Conservation (phyloP, 495 filamentous ascomycete genomes). For the Hyaloscypha finlandica region DNA sequence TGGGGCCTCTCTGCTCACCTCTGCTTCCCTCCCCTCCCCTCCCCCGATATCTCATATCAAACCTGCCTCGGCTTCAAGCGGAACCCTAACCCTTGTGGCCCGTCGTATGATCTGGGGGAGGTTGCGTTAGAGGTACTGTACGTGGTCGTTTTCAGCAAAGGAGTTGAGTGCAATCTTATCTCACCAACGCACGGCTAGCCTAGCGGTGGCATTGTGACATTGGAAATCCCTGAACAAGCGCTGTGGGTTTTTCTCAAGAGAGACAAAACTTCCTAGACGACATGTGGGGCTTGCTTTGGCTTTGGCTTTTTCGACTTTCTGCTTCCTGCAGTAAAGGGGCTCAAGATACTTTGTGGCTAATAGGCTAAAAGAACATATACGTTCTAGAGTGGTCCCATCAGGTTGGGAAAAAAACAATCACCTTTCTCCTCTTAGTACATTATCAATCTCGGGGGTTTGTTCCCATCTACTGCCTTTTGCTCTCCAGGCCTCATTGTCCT, state of each 20-base stretch:
- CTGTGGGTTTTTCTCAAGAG: background rate
- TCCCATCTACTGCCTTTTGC: too few species aligned
- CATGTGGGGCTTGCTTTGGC: background rate
- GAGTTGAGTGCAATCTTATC: background rate
- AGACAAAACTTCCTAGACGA: background rate
- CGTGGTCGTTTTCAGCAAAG: background rate
- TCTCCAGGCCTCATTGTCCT: too few species aligned
- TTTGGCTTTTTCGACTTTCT: background rate
- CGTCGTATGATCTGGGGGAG: background rate
- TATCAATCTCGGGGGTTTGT: too few species aligned
- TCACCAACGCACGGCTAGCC: background rate
- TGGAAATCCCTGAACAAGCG: background rate
- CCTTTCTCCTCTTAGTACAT: too few species aligned
- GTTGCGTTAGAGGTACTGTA: background rate
- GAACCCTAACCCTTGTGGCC: background rate
- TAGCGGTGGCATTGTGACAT: background rate
- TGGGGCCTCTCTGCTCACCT: background rate
- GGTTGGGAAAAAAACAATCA: too few species aligned
- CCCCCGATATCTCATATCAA: background rate
- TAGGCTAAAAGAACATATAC: too few species aligned
- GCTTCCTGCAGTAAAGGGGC: background rate
- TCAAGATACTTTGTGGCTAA: background rate
- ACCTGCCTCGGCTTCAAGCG: background rate
- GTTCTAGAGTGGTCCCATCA: too few species aligned
- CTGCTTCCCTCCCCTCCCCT: background rate